A percentile compares a stretch with the other conserved stretches of the same genome.
phyloP scores from a whole-genome alignment of 2,329 filamentous ascomycete species.

The Sporothrix protearum region DNA sequence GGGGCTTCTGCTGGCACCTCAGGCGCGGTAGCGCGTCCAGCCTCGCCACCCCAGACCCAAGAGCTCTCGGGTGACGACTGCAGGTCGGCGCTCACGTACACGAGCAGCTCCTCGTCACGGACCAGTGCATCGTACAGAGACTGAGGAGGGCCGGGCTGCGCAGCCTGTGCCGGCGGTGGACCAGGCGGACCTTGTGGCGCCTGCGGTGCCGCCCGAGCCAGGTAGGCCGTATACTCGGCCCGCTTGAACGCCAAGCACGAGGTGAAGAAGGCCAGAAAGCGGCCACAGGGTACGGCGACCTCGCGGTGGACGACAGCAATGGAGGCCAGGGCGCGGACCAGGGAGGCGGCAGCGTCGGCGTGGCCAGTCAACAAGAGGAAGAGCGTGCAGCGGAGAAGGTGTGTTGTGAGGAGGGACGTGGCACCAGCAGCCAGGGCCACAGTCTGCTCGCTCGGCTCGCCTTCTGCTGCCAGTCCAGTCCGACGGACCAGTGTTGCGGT shows the following conservation, averaged over 20 bases:
- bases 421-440: constrained; percentile 44
- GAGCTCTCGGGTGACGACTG: constrained; percentile 73
- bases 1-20: background rate
- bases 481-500: constrained; percentile 74
- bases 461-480: background rate
- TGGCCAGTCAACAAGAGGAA: constrained; percentile 73
- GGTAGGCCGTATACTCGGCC: constrained; percentile 36
- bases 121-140: constrained; percentile 40
- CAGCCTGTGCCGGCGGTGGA: constrained; percentile 29
- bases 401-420: constrained; percentile 71
- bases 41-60: constrained; percentile 74
- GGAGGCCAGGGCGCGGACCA: constrained; percentile 66
- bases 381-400: constrained; percentile 82
- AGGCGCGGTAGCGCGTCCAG: background rate
- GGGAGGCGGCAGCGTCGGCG: constrained; percentile 67
- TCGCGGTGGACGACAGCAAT: constrained; percentile 65
- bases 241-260: constrained; percentile 59
- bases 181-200: background rate
- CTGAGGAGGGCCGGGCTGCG: constrained; percentile 25
- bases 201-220: constrained; percentile 36
- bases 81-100: constrained; percentile 80
- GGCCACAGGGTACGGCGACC: constrained; percentile 61
- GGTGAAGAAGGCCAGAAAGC: constrained; percentile 78
- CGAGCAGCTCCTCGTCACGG: constrained; percentile 81
- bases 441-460: constrained; percentile 40